These are phyloP conservation scores for Fusarium chaquense DNA, from an alignment of 2,329 filamentous ascomycete genomes.

Conservation along the genomic window DNA sequence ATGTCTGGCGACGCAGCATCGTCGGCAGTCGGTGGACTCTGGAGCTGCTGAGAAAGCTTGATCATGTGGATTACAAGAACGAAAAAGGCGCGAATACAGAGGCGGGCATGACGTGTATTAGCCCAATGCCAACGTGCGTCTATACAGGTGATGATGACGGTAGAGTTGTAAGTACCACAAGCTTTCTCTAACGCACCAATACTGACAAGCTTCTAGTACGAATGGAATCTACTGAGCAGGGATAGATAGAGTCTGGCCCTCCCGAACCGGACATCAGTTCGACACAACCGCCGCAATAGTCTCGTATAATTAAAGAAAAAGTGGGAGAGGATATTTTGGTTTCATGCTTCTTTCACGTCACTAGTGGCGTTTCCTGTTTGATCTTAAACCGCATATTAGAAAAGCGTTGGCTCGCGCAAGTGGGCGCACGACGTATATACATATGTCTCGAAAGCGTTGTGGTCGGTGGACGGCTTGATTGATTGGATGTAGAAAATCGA, in stretches of 20 bases:
- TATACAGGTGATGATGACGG: slow-evolving; percentile 97
- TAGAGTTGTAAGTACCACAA: slow-evolving; percentile 73
- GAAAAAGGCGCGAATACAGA: slow-evolving; percentile 69
- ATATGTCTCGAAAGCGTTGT: slow-evolving; percentile 26
- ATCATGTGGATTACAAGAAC: slow-evolving; percentile 78
- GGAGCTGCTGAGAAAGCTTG: slow-evolving; percentile 82
- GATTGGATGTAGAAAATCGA: slow-evolving; percentile 38
- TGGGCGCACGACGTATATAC: slow-evolving; percentile 27
- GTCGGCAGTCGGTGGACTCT: slow-evolving; percentile 76
- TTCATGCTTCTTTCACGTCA: slow-evolving; percentile 31
- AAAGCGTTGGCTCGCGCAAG: slow-evolving; percentile 28
- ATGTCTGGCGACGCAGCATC: slow-evolving; percentile 74
- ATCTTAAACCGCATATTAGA: slow-evolving; percentile 35
- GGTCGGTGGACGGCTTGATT: slow-evolving; percentile 6
- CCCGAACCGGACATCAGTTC: slow-evolving; percentile 34
- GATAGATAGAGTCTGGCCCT: slow-evolving; percentile 63
- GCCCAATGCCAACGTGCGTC: slow-evolving; percentile 83
- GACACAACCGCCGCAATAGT: slow-evolving; percentile 27
- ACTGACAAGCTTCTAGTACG: slow-evolving; percentile 60
- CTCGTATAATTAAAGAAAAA: slow-evolving; percentile 23
- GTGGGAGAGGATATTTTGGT: slow-evolving; percentile 11
- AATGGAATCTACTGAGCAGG: slow-evolving; percentile 71
- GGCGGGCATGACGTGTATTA: slow-evolving; percentile 85
- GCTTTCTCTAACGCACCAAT: background rate
- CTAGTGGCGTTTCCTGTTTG: slow-evolving; percentile 29